phyloP scores from a whole-genome alignment of 1,139 yeast genomes.

The Debaryomyces sp. region DNA sequence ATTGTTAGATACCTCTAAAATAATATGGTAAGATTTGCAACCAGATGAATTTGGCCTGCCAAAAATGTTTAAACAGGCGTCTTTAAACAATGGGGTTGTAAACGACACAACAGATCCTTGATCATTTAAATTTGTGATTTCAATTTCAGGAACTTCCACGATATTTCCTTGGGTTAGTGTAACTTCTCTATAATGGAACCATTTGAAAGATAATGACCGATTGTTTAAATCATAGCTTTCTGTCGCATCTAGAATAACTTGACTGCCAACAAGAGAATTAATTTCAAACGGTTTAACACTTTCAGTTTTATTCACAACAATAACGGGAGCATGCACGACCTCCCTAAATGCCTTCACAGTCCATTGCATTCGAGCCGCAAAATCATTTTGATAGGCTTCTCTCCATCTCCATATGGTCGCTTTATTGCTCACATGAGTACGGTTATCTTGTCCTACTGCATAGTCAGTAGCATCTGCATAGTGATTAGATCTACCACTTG shows the following conservation, averaged over 20 bases:
- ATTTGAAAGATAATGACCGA: conserved; percentile 15
- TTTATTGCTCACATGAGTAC: conserved; percentile 16
- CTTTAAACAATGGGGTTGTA: conserved; percentile 16
- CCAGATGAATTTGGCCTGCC: conserved; percentile 11
- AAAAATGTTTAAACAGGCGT: conserved; percentile 15
- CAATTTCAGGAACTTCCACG: conserved; percentile 17
- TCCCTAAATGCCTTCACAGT: too few relatives aligned
- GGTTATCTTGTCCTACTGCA: conserved; percentile 20
- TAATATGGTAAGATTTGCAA: conserved; percentile 17
- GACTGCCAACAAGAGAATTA: conserved; percentile 11
- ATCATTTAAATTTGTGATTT: conserved; percentile 14
- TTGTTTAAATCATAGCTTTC: conserved; percentile 23
- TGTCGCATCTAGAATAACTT: conserved; percentile 20
- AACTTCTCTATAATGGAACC: conserved; percentile 22
- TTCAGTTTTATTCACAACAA: conserved; percentile 18
- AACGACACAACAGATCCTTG: conserved; percentile 19
- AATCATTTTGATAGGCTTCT: conserved; percentile 25
- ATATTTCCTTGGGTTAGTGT: conserved; percentile 19
- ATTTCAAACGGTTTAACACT: conserved; percentile 16
- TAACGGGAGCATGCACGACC: conserved; percentile 23
- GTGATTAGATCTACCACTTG: conserved; percentile 16
- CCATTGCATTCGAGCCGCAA: conserved; percentile 29
- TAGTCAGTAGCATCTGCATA: conserved; percentile 24
- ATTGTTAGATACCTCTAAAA: conserved; percentile 18
- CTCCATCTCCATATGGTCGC: conserved; percentile 33